Evolutionary conservation across 306 rosid genomes (phyloP).

Genomic region (Vicia villosa): DNA sequence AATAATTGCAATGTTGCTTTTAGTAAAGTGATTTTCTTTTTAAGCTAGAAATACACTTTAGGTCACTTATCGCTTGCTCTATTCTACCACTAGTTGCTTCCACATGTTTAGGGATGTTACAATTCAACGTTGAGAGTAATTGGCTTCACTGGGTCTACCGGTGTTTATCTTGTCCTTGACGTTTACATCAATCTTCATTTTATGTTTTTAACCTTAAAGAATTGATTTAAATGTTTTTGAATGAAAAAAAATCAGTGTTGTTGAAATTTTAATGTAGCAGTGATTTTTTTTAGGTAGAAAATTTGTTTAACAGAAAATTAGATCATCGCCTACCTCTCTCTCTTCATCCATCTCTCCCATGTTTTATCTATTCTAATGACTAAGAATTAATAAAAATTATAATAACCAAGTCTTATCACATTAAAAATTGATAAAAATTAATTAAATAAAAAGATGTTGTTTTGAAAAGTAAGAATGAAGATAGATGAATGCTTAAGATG

Average conservation of each 20-base stretch:
- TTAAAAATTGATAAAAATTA: no score
- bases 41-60: background rate
- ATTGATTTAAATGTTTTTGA: background rate
- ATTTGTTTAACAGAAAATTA: no score
- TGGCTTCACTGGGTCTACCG: background rate
- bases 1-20: constrained; percentile 14
- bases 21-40: constrained; percentile 22
- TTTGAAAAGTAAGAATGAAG: no score
- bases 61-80: background rate
- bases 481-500: no score
- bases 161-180: background rate
- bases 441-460: no score
- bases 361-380: no score
- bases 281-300: no score
- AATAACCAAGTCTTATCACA: no score
- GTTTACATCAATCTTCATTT: background rate
- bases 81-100: background rate
- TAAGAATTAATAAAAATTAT: no score
- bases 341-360: no score
- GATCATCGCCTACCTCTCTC: no score
- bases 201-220: background rate
- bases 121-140: constrained; percentile 18
- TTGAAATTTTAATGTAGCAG: no score
- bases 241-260: background rate
- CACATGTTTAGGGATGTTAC: constrained; percentile 21